Base-by-base conservation (phyloP, 306 rosid genomes). In the Arachis stenosperma region DNA sequence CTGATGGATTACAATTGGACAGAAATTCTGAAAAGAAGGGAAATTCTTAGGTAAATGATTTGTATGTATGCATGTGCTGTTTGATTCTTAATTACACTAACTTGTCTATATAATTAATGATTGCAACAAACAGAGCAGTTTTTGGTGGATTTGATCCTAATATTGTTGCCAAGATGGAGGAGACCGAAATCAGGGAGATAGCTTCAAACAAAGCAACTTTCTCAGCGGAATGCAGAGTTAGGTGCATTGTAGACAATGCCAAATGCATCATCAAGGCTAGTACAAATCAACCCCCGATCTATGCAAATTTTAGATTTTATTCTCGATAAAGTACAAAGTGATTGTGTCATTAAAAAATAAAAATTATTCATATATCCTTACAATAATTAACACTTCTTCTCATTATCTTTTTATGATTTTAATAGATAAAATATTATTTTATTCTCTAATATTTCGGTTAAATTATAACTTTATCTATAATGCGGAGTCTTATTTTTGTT, bases 1-100 rank as follows among this genome's bases (percentile, higher is more conserved):
- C 80, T 94, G 81, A 94, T 94, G 90, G 99, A 91, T 75, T 88
- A 89, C 85, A 94, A 94, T 64, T 94, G 99, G 99, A 94, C 99
- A 40, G 99, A 91, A 76, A 91, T 94, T 69, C 88, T 94, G 3
- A 94, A 87, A 83, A 86, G 96, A 86, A 89, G 86, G 78, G 92
- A 89, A 82, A 66, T 76, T 10, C 87, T 91, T 37, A 87, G 98
- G 98, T 91, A 89, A 9, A 54, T 12, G 48, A 27, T 54, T 7
- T 39, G 7, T 7, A 29, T 74, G 0, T 56, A 50, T 44, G 9
- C 54, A 69, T 53, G 30, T n/a, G 27, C 27, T 39, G 2, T 15
- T 63, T 63, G 9, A 9, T 33, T 58, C 6, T 2, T 13, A n/a
- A 65, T 59, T 13, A 65, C 66, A 80, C 4, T 11, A 48, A 48